Evolutionary conservation across 148 eudicot species (phyloP).

Genomic region (Vaccinium darrowii): DNA sequence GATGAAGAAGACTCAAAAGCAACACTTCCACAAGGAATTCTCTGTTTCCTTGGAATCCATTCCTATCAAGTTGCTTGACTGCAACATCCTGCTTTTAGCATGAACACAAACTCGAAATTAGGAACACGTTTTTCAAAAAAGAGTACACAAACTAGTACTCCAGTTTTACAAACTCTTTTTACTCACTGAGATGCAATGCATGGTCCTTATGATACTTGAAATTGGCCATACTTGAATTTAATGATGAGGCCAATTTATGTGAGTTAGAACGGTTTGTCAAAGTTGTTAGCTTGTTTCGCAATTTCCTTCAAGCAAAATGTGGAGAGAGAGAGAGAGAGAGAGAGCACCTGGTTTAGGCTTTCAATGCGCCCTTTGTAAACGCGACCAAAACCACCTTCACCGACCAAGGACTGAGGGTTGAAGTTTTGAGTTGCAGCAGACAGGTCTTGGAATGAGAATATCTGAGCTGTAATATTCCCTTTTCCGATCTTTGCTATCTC

Average conservation of each 20-base stretch:
- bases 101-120: neutral
- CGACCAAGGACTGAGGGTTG: conserved; percentile 44
- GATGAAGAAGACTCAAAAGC: conserved; percentile 72
- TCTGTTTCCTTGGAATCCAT: conserved; percentile 75
- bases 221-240: neutral
- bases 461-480: conserved; percentile 54
- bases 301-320: neutral
- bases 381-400: conserved; percentile 97
- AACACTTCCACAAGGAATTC: conserved; percentile 83
- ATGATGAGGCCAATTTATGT: neutral
- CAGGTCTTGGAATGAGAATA: conserved; percentile 57
- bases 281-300: neutral
- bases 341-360: conserved; percentile 38
- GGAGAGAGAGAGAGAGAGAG: neutral
- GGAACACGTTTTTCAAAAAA: neutral
- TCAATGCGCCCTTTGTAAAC: conserved; percentile 72
- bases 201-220: neutral
- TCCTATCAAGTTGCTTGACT: conserved; percentile 76
- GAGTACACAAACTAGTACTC: too few relatives aligned
- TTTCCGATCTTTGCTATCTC: conserved; percentile 73
- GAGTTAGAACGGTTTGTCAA: neutral
- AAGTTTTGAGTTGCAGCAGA: conserved; percentile 60
- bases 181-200: neutral
- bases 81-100: conserved; percentile 57
- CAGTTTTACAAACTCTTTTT: neutral